Base-by-base conservation (phyloP, 345 rosid species). In the Gossypium ekmanianum region DNA sequence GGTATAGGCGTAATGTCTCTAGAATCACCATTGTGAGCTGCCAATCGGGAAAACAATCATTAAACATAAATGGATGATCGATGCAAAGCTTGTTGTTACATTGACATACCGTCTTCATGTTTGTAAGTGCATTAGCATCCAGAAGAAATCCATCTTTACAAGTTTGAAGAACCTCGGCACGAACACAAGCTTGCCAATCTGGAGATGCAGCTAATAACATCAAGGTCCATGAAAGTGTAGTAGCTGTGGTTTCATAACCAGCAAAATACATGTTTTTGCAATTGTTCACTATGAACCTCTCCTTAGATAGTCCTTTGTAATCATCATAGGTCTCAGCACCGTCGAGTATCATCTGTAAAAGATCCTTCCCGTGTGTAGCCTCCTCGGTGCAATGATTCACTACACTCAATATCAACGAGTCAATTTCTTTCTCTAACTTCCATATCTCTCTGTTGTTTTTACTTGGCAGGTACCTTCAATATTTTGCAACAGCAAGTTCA, bases 191-290 rank as follows among this genome's bases (percentile, higher is more conserved):
- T 71, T 85, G 88, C 89, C 91, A 83, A 5, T 89, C 84, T 44
- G 79, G 88, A 63, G 84, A 74, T 34, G 77, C 66, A 66, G 88
- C 80, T 52, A 85, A 68, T 59, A 85, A 39, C 77, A 88, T 73
- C 65, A 79, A 39, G 17, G 71, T 57, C 89, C 90, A 85, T 1
- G 88, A 78, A 13, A 79, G 68, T 1, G 87, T 48, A 48, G 59
- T 61, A 17, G 89, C 78, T 14, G 86, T 73, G 54, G 89, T 85
- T 74, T 81, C 88, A 12, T 81, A 81, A 11, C 88, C 91, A 16
- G 93, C 87, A 24, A 85, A 85, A 80, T 83, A 89, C 9, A 85
- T 76, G 22, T 64, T 82, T 72, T 84, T 85, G 84, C 92, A 90
- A 51, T 88, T 87, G 43, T 87, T 89, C 34, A 85, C 81, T 14